Evolutionary conservation across 257 asterid genomes (phyloP).

Genomic region (Capsicum rhomboideum): DNA sequence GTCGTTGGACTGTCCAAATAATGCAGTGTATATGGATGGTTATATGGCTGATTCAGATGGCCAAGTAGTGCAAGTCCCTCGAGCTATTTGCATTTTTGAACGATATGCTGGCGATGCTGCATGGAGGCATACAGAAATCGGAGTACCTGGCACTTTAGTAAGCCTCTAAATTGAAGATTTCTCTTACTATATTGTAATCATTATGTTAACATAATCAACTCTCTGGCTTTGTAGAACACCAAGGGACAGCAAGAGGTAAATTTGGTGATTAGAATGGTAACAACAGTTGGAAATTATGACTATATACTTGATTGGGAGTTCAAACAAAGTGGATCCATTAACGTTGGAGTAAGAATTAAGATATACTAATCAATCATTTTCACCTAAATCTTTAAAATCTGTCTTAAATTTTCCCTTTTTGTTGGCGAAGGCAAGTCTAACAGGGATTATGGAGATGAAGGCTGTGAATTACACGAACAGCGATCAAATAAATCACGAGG

Average conservation of each 20-base stretch:
- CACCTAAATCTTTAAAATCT: neutral
- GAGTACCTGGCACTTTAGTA: neutral
- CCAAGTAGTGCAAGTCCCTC: constrained; percentile 20
- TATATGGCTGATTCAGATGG: constrained; percentile 52
- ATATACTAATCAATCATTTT: neutral
- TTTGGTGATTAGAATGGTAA: constrained; percentile 64
- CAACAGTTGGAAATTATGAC: constrained; percentile 67
- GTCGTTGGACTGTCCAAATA: constrained; percentile 41
- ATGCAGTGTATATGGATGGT: constrained; percentile 51
- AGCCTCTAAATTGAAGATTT: neutral
- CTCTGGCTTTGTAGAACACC: constrained; percentile 24
- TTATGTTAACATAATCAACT: neutral
- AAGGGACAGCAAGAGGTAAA: constrained; percentile 45
- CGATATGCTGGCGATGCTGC: constrained; percentile 39
- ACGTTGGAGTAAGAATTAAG: constrained; percentile 46
- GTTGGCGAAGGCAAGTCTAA: constrained; percentile 37
- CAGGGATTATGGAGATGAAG: constrained; percentile 53
- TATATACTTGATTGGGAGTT: constrained; percentile 74
- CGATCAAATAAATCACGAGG: constrained; percentile 14
- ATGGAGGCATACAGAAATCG: constrained; percentile 69
- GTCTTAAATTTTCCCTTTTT: neutral
- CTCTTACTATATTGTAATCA: neutral
- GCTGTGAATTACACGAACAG: constrained; percentile 23
- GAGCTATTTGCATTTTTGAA: constrained; percentile 55
- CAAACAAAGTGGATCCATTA: constrained; percentile 63